phyloP scores from a whole-genome alignment of 2,329 filamentous ascomycete genomes.

The Monosporascus sp. region DNA sequence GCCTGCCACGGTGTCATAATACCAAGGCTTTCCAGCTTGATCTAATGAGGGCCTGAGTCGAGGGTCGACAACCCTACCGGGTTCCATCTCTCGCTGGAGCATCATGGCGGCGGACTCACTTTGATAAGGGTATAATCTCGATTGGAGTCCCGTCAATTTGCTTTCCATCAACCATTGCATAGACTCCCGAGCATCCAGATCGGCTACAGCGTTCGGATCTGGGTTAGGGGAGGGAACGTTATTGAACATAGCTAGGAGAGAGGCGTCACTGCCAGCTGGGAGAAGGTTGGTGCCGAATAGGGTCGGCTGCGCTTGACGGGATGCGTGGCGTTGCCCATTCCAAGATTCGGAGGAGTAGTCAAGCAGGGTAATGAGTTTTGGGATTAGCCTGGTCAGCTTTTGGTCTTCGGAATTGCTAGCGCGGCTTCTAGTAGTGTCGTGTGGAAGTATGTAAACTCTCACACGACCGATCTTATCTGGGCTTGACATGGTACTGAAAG shows the following conservation, averaged over 20 bases:
- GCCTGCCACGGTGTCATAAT: slow-evolving; percentile 61
- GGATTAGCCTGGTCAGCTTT: slow-evolving; percentile 39
- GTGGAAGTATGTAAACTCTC: slow-evolving; percentile 59
- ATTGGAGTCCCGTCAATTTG: slow-evolving; percentile 52
- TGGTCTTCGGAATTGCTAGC: slow-evolving; percentile 43
- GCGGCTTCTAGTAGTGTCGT: slow-evolving; percentile 51
- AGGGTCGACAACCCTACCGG: slow-evolving; percentile 64
- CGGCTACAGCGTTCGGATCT: slow-evolving; percentile 38
- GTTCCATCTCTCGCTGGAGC: slow-evolving; percentile 71
- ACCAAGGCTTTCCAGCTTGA: slow-evolving; percentile 59
- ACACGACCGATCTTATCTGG: slow-evolving; percentile 25
- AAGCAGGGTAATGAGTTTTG: slow-evolving; percentile 43
- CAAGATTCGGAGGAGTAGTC: slow-evolving; percentile 53
- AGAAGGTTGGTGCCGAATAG: slow-evolving; percentile 19
- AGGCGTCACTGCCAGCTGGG: slow-evolving; percentile 37
- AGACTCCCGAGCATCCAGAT: slow-evolving; percentile 45
- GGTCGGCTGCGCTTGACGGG: slow-evolving; percentile 6
- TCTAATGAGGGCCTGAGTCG: slow-evolving; percentile 57
- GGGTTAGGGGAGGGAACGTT: slow-evolving; percentile 64
- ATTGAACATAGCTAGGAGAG: slow-evolving; percentile 69
- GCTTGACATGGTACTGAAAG: slow-evolving; percentile 25
- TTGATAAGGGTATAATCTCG: slow-evolving; percentile 72
- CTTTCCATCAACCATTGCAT: slow-evolving; percentile 52
- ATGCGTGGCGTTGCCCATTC: slow-evolving; percentile 36
- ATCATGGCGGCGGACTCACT: slow-evolving; percentile 74